Evolutionary conservation across 805 yeast genomes (phyloP).

Genomic region (Candida anglica): DNA sequence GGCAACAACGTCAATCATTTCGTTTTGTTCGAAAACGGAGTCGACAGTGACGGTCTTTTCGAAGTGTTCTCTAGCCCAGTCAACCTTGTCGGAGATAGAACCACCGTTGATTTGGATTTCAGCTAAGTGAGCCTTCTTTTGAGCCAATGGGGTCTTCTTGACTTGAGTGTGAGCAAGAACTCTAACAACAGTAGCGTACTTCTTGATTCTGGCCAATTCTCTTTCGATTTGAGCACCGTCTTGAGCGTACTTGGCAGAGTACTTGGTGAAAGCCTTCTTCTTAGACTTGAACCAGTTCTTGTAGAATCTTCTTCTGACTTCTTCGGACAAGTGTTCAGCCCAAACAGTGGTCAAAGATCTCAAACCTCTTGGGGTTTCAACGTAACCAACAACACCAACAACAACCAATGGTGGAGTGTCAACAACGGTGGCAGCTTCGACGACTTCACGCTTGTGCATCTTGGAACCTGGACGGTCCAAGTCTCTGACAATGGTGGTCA

Average conservation of each 20-base stretch:
- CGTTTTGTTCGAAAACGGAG: slow-evolving; percentile 97
- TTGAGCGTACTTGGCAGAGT: slow-evolving; percentile 96
- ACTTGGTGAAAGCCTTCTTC: slow-evolving; percentile 99
- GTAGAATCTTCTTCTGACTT: slow-evolving; percentile 99
- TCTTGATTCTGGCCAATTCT: slow-evolving; percentile 97
- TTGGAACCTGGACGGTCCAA: slow-evolving; percentile 99
- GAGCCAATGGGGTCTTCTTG: slow-evolving; percentile 98
- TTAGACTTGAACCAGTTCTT: slow-evolving; percentile 99
- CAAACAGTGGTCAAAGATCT: slow-evolving; percentile 99
- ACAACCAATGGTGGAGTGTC: slow-evolving; percentile 99
- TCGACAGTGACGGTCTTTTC: slow-evolving; percentile 97
- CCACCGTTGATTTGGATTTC: slow-evolving; percentile 99
- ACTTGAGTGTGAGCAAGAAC: slow-evolving; percentile 99
- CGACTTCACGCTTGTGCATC: slow-evolving; percentile 99
- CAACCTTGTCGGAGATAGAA: slow-evolving; percentile 93
- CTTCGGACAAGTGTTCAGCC: slow-evolving; percentile 99
- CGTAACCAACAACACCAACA: slow-evolving; percentile 99
- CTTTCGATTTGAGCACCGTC: slow-evolving; percentile 84
- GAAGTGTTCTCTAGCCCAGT: slow-evolving; percentile 98
- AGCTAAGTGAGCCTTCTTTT: slow-evolving; percentile 99
- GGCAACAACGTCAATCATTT: slow-evolving; percentile 97
- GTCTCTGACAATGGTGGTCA: slow-evolving; percentile 99
- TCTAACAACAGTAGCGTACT: slow-evolving; percentile 98
- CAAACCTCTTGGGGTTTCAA: slow-evolving; percentile 99
- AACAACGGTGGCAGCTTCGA: slow-evolving; percentile 98